Evolutionary conservation across 2,329 filamentous ascomycete species (phyloP), one percentile per base, ranked within the genome.

Genomic region (Exophiala spinifera): DNA sequence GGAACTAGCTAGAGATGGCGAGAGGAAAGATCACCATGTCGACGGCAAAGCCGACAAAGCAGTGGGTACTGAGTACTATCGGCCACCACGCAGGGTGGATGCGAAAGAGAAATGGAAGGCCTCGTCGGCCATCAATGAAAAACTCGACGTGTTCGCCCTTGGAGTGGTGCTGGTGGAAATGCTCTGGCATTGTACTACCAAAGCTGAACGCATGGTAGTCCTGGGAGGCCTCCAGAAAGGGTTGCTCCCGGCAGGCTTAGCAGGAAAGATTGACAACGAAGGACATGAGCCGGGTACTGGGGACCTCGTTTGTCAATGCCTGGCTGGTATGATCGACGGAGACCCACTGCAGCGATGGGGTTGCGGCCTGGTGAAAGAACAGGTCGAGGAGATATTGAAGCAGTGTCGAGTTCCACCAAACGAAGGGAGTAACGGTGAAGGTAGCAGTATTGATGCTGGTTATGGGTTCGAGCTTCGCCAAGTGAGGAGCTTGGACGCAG

Each of bases 51-150:
- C 31, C 66, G 65, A 11, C 59, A 77, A 75, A 44, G 74, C 76
- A 0, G 81, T 84, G 1, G 83, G 83, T 0, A 86, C 84, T 0
- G 78, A 82, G 53, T 79, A 84, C 56, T 86, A 87, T 61, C 77
- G 81, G 4, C 84, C 83, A 2, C 74, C 76, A 1, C 65, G 65
- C 51, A 45, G 43, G 39, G 33, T 21, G 6, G 49, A 61, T 33
- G n/a, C 45, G 13, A 39, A 45, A 19, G 40, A 28, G 31, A 51
- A 51, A 25, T 19, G 45, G 4, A 19, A 49, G 23, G 17, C 44
- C 33, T 23, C 21, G 15, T 59, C 20, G 61, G 11, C 10, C 36
- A 28, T 73, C 37, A 78, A 74, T 63, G 77, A 79, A 53, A 82
- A 80, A 50, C 67, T 85, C 1, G 84, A 70, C 36, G 58, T 70